Conservation (phyloP, 164 flowering plant species). For the Magnolia kwangsiensis region DNA sequence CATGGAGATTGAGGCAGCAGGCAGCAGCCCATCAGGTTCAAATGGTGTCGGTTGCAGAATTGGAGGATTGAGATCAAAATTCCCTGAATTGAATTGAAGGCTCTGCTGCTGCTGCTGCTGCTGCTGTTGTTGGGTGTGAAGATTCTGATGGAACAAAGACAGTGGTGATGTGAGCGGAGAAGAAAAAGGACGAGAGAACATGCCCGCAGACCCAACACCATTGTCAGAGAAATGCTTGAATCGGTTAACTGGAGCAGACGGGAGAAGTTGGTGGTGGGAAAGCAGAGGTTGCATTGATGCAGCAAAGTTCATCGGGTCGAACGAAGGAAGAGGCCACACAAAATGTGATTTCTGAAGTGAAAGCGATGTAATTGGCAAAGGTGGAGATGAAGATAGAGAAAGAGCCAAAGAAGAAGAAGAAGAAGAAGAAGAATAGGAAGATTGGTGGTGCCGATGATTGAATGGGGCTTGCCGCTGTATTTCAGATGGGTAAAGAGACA, state of each 20-base stretch:
- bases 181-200: conserved; percentile 12
- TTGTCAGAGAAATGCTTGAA: conserved; percentile 20
- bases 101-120: neutral
- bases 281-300: conserved; percentile 6
- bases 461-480: conserved; percentile 24
- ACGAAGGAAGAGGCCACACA: conserved; percentile 18
- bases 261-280: conserved; percentile 8
- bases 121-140: conserved; percentile 3
- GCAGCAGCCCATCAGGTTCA: conserved; percentile 7
- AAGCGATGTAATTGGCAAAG: neutral
- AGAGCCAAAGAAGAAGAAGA: neutral
- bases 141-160: conserved; percentile 16
- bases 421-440: conserved; percentile 4
- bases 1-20: conserved; percentile 11
- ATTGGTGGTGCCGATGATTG: conserved; percentile 13
- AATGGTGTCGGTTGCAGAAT: conserved; percentile 10
- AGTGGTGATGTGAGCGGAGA: conserved; percentile 5
- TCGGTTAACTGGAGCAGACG: conserved; percentile 5
- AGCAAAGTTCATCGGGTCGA: conserved; percentile 21
- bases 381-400: conserved; percentile 6
- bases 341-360: conserved; percentile 18
- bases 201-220: conserved; percentile 5
- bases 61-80: conserved; percentile 15
- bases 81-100: conserved; percentile 16
- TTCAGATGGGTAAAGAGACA: conserved; percentile 51